Base-by-base conservation (phyloP, 2,329 filamentous ascomycete species). In the Phaeosphaeria sp. region DNA sequence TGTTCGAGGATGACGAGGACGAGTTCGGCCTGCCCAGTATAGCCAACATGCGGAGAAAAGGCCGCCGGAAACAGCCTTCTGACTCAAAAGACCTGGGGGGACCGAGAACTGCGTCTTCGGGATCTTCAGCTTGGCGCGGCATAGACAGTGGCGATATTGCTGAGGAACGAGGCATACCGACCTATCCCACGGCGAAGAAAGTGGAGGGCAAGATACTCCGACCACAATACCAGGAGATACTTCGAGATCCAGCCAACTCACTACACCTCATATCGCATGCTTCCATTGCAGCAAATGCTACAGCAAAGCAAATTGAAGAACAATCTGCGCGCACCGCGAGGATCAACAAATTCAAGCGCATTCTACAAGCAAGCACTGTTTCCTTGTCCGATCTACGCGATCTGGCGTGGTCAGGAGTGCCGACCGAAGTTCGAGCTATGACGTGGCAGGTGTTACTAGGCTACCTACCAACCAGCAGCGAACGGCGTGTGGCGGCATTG, bases 341-440 rank as follows among this genome's bases (percentile, higher is more conserved):
- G 61, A 99, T 99, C 75, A 97, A 99, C 80, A 98, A 98, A 75
- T 99, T 99, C 81, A 99, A 99, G 78, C 91, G 90, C 69, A 91
- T 99, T 51, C 83, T 99, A 6, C 95, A 99, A 79, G 88, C 94
- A 21, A 97, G 92, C 42, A 93, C 91, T 1, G 95, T 99, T 68
- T 89, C 92, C 1, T 80, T 98, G 2, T 82, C 90, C 18, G 94
- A 98, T 52, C 83, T 99, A 22, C 87, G 95, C 61, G 85, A 92
- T 56, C 83, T 93, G 30, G 93, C 95, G 27, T 99, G 96, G 95
- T 95, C 93, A 51, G 95, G 95, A 13, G 86, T 98, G 36, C 96
- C 95, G 0, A 90, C 92, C 68, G 96, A 99, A 80, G 93, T 99
- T 18, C 91, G 96, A 55, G 92, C 95, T 50, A 97, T 99, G 90